phyloP scores from a whole-genome alignment of 1,284 basidiomycete species.

The Microbotryomycetes sp. region DNA sequence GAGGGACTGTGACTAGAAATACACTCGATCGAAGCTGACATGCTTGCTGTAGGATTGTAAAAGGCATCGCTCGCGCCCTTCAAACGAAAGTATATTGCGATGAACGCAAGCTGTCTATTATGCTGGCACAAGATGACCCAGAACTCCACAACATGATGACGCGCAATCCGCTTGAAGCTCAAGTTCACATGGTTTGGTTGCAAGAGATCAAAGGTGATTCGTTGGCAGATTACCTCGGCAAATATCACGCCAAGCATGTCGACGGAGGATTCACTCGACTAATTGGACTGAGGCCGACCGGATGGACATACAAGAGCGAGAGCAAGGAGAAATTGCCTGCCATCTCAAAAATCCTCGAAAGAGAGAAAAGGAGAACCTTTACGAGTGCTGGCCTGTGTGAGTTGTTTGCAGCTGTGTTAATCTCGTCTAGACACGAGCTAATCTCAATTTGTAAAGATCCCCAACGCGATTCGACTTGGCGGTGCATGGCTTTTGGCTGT shows the following conservation, averaged over 20 bases:
- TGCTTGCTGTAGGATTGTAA: not conserved
- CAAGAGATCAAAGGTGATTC: slow-evolving; percentile 66
- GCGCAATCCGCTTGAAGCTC: slow-evolving; percentile 62
- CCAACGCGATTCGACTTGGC: slow-evolving; percentile 34
- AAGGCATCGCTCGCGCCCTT: slow-evolving; percentile 76
- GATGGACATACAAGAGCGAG: slow-evolving; percentile 43
- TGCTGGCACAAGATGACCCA: slow-evolving; percentile 71
- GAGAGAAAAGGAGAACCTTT: slow-evolving; percentile 31
- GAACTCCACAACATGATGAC: slow-evolving; percentile 76
- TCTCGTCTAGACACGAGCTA: slow-evolving; percentile 58
- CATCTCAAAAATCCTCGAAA: slow-evolving; percentile 30
- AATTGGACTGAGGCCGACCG: slow-evolving; percentile 83
- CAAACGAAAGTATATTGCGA: slow-evolving; percentile 87
- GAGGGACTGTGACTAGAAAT: not conserved
- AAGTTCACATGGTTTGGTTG: slow-evolving; percentile 80
- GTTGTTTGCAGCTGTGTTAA: slow-evolving; percentile 62
- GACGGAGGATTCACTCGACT: slow-evolving; percentile 60
- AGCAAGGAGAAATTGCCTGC: slow-evolving; percentile 38
- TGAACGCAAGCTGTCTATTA: slow-evolving; percentile 65
- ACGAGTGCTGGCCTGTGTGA: slow-evolving; percentile 49
- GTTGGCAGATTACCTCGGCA: slow-evolving; percentile 67
- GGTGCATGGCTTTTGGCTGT: slow-evolving; percentile 48
- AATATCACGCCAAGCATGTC: slow-evolving; percentile 49
- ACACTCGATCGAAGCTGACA: not conserved
- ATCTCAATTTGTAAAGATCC: slow-evolving; percentile 20